Evolutionary conservation across 805 yeast species (phyloP), one percentile per base, ranked within the genome.

Genomic region (Kluyveromyces starmeri): DNA sequence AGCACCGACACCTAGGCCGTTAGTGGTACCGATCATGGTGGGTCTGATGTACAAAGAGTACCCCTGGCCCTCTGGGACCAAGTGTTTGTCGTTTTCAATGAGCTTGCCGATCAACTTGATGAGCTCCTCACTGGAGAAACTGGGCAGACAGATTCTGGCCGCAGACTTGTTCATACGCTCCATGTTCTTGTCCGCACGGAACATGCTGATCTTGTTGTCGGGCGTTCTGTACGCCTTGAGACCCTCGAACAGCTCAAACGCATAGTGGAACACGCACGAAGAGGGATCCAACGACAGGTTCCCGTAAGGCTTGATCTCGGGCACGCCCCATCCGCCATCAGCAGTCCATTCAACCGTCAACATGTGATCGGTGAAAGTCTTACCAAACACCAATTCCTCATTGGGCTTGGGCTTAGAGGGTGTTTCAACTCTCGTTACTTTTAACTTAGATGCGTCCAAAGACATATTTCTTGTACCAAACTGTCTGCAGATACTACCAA

Each of bases 211-310:
- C 42, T 78, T 60, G 42, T 80, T 82, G 30, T 78, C 64, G 18
- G 62, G 48, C 37, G 74, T 76, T 45, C 68, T 63, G 71, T 88
- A 89, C 10, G 96, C 96, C 68, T 89, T 89, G 66, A 89, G 68
- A 46, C 98, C 98, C 67, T 89, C 98, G 47, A 89, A 92, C 40
- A 89, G 72, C 61, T 85, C 95, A 54, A 92, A 89, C 4, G 94
- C 89, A 53, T 89, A 89, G 67, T 89, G 98, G 65, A 89, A 77
- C 21, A 88, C 97, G 58, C 83, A 74, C 13, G 92, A 65, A 14
- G 95, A 78, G 18, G 98, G 98, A 53, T 88, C 96, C 39, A 89
- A 60, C 12, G 67, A 50, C 35, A 89, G 63, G 33, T 75, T 74
- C 34, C 79, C 88, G 57, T 83, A 86, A 16, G 97, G 96, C 45